Percentiles rank a stretch among this genome's conserved stretches.
Evolutionary conservation across 2,329 filamentous ascomycete species (phyloP).

Genomic region (Leptodontidium sp.): DNA sequence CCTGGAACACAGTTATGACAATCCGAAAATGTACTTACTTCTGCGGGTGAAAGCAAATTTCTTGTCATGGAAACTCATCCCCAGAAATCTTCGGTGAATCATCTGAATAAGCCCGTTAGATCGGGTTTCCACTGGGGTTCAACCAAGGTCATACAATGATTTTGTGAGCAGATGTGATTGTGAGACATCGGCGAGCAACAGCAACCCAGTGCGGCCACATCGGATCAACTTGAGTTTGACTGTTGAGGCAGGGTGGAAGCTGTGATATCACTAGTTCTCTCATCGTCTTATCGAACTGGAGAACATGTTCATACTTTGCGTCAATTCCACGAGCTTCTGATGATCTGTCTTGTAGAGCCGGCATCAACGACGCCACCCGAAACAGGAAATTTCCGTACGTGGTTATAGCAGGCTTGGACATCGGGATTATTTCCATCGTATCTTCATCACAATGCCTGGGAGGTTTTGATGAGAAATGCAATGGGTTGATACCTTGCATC

Average conservation of each 20-base stretch:
- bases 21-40: conserved; percentile 3
- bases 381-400: conserved; percentile 35
- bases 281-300: conserved; percentile 35
- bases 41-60: conserved; percentile 33
- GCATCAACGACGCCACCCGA: conserved; percentile 33
- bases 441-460: conserved; percentile 35
- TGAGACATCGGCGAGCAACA: conserved; percentile 31
- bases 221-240: conserved; percentile 30
- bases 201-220: conserved; percentile 34
- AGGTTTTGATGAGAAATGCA: conserved; percentile 31
- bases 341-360: conserved; percentile 31
- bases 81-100: conserved; percentile 37
- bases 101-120: conserved; percentile 19
- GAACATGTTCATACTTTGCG: conserved; percentile 35
- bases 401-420: conserved; percentile 30
- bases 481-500: conserved; percentile 29
- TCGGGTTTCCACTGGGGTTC: not conserved
- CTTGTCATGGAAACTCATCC: conserved; percentile 36
- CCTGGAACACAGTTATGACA: not conserved
- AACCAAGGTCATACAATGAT: conserved; percentile 27
- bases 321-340: conserved; percentile 26
- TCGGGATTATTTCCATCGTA: conserved; percentile 25
- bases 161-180: conserved; percentile 36
- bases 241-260: conserved; percentile 34
- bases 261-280: conserved; percentile 35